phyloP scores from a whole-genome alignment of 2,329 filamentous ascomycete genomes.

The Metarhizium guizhouense region DNA sequence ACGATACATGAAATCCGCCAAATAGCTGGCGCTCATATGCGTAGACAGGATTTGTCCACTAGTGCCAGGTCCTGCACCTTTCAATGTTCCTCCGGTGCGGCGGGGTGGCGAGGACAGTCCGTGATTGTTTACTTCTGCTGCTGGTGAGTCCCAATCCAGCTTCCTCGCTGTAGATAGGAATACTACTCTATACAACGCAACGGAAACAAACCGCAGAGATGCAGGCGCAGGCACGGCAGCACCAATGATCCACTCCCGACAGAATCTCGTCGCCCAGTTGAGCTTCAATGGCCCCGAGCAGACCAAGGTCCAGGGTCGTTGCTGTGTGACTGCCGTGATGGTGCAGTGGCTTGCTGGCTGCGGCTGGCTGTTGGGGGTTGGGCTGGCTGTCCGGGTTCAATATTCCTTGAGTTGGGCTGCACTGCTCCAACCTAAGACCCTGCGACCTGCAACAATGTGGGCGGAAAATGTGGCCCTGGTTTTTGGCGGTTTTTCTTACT shows the following conservation, averaged over 20 bases:
- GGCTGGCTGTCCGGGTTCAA: not conserved
- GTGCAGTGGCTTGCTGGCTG: not conserved
- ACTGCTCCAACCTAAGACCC: not conserved
- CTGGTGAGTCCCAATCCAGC: not conserved
- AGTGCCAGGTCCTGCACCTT: not conserved
- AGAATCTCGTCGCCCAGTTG: not conserved
- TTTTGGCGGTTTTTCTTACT: not conserved
- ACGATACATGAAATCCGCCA: not conserved
- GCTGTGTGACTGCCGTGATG: not conserved
- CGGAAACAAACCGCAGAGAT: not conserved
- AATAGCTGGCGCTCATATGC: not conserved
- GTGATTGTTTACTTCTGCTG: not conserved
- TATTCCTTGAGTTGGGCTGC: slow-evolving; percentile 4
- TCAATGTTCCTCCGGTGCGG: not conserved
- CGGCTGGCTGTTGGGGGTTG: slow-evolving; percentile 2
- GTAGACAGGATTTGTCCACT: not conserved
- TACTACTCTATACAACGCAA: not conserved
- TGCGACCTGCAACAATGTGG: not conserved
- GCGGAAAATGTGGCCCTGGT: not conserved
- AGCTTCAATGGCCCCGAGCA: not conserved
- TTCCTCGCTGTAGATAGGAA: not conserved
- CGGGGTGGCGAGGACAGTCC: not conserved
- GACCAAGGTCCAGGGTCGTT: not conserved
- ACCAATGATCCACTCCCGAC: not conserved
- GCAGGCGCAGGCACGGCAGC: not conserved